These are phyloP conservation scores for Candida vaughaniae DNA, from an alignment of 805 yeast species.

Conservation along the genomic window DNA sequence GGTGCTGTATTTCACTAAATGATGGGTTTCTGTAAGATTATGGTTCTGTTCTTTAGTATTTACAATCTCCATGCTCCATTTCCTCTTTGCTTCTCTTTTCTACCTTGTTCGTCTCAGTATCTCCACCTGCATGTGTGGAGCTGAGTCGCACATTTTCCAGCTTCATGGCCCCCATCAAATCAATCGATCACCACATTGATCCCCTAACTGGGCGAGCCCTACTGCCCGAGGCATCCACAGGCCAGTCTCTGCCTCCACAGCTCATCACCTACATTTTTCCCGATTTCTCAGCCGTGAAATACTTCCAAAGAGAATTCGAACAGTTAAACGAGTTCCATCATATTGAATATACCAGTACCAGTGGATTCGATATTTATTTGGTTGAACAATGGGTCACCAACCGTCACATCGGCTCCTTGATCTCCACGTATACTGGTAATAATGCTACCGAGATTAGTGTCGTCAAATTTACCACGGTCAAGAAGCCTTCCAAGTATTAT, in stretches of 20 bases:
- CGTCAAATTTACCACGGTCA: conserved; percentile 52
- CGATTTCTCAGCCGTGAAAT: conserved; percentile 54
- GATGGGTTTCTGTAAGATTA: no score
- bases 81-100: no score
- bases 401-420: conserved; percentile 62
- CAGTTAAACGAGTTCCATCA: conserved; percentile 35
- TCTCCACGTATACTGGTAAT: conserved; percentile 87
- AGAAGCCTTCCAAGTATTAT: conserved; percentile 47
- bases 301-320: conserved; percentile 41
- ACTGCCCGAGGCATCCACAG: no score
- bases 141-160: no score
- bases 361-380: conserved; percentile 85
- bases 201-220: no score
- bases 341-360: conserved; percentile 46
- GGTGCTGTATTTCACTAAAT: no score
- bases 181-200: no score
- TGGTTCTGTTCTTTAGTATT: no score
- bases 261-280: conserved; percentile 49
- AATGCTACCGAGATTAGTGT: conserved; percentile 61
- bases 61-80: no score
- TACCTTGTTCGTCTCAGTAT: no score
- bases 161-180: no score
- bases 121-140: no score
- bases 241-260: conserved; percentile 15
- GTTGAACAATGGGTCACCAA: conserved; percentile 94